Conservation (phyloP, 345 rosid genomes). For the Rhizophora mangle region DNA sequence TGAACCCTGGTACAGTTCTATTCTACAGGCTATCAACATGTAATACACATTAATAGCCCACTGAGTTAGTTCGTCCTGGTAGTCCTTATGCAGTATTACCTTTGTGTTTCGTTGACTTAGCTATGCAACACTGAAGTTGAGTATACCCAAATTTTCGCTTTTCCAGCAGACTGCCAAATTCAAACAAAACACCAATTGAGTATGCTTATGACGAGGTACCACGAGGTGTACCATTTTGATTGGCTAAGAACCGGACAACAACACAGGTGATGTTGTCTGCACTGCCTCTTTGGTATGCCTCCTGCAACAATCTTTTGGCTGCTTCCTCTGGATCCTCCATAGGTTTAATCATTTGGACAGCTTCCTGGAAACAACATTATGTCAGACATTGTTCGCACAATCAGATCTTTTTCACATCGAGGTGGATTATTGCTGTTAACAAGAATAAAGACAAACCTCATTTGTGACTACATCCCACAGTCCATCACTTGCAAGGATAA, state of each 20-base stretch:
- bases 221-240: conserved; percentile 42
- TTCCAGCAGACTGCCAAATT: conserved; percentile 6
- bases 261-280: conserved; percentile 97
- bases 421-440: not conserved
- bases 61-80: conserved; percentile 9
- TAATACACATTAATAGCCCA: conserved; percentile 12
- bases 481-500: conserved; percentile 99
- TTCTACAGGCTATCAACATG: conserved; percentile 22
- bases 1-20: conserved; percentile 22
- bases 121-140: conserved; percentile 17
- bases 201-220: conserved; percentile 23
- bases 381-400: conserved; percentile 11
- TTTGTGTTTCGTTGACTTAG: conserved; percentile 17
- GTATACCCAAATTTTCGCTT: not conserved
- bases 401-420: not conserved
- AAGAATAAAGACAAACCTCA: conserved; percentile 48
- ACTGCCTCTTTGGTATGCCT: conserved; percentile 94
- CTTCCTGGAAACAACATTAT: conserved; percentile 53
- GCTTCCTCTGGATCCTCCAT: conserved; percentile 86
- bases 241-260: conserved; percentile 77
- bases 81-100: conserved; percentile 12
- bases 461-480: conserved; percentile 97
- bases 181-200: not conserved
- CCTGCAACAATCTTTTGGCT: conserved; percentile 79
- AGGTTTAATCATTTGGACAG: conserved; percentile 72